A percentile compares a stretch with the other conserved stretches of the same genome.
Conservation (phyloP, 2,329 filamentous ascomycete species). For the Calonectria leucothoes region DNA sequence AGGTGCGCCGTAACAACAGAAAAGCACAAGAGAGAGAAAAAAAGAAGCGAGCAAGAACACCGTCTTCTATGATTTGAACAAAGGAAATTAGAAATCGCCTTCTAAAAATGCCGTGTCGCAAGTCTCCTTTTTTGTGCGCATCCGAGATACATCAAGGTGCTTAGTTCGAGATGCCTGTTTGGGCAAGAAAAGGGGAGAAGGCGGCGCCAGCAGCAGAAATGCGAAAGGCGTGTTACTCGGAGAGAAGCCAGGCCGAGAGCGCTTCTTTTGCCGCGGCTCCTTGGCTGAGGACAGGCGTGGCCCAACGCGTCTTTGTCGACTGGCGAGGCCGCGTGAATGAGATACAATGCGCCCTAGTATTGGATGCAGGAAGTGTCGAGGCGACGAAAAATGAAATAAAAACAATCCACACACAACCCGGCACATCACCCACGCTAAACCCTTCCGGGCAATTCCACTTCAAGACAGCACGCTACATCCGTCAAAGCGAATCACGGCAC, state of each 20-base stretch:
- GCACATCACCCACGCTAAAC: background rate
- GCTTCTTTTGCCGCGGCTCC: background rate
- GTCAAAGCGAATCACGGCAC: background rate
- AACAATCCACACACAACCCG: background rate
- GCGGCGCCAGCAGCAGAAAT: background rate
- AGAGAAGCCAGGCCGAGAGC: no score
- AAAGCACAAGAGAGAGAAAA: background rate
- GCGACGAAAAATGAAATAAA: background rate
- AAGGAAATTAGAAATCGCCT: background rate
- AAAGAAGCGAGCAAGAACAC: background rate
- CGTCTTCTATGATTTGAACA: background rate
- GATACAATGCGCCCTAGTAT: background rate
- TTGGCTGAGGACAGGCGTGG: background rate
- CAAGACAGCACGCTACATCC: background rate
- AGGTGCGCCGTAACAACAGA: background rate
- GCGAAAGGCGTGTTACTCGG: background rate
- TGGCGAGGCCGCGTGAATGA: background rate
- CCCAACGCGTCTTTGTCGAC: constrained; percentile 2
- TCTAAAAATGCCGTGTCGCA: background rate
- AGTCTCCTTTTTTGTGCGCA: background rate
- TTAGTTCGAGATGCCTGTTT: background rate
- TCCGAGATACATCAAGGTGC: background rate
- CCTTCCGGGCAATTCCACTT: background rate
- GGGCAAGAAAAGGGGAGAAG: background rate
- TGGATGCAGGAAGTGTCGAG: background rate